These are phyloP conservation scores for Fusarium luffae DNA, from an alignment of 2,329 filamentous ascomycete species.

Conservation along the genomic window DNA sequence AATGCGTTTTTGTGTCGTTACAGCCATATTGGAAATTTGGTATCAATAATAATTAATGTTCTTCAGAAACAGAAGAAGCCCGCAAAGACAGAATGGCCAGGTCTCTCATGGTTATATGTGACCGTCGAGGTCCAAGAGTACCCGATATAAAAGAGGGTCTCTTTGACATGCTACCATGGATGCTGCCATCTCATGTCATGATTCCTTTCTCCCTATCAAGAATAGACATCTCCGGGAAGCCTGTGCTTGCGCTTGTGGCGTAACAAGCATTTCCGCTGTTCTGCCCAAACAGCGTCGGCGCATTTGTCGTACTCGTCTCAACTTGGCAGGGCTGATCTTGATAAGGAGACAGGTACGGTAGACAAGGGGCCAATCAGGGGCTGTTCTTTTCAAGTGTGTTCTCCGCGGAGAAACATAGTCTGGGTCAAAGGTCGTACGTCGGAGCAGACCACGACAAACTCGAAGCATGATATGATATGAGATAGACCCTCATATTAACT, in stretches of 20 bases:
- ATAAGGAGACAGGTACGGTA: constrained; percentile 36
- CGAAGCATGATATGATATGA: constrained; percentile 29
- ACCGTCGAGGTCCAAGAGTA: constrained; percentile 5
- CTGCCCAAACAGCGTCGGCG: constrained; percentile 15
- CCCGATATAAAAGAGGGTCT: constrained; percentile 29
- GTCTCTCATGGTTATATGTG: constrained; percentile 33
- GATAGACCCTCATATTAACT: constrained; percentile 8
- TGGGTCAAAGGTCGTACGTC: constrained; percentile 35
- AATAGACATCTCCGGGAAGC: constrained; percentile 40
- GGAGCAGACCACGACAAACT: constrained; percentile 25
- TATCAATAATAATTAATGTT: not conserved
- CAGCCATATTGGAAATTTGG: constrained; percentile 26
- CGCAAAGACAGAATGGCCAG: not conserved
- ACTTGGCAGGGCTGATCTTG: constrained; percentile 33
- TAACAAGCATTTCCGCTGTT: constrained; percentile 41
- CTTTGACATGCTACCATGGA: constrained; percentile 17
- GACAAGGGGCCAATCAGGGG: constrained; percentile 33
- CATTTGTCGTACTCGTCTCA: constrained; percentile 15
- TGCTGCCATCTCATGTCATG: constrained; percentile 10
- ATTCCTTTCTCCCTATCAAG: constrained; percentile 36
- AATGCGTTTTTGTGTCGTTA: constrained; percentile 65
- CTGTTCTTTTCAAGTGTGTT: not conserved
- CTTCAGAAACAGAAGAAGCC: not conserved
- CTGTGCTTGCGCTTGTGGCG: constrained; percentile 8
- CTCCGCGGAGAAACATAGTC: constrained; percentile 42